A percentile compares a stretch with the other conserved stretches of the same genome.
Conservation (phyloP, 108 stramenopile species). For the Nannochloropsis gaditana region DNA sequence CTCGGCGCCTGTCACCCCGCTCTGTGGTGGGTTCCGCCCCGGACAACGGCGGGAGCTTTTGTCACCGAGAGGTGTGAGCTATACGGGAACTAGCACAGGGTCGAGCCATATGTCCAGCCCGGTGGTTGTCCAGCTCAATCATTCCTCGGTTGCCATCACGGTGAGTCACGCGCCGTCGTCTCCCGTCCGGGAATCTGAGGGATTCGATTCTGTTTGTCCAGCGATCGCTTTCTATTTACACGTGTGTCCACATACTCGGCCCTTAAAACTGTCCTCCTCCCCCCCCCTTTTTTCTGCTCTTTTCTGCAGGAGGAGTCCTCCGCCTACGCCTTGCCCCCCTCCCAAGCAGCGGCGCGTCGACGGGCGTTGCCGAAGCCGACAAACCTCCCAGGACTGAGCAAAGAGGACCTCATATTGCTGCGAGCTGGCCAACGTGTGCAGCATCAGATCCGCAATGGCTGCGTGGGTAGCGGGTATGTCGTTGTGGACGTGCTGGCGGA, state of each 20-base stretch:
- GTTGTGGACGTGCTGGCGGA: constrained; percentile 50
- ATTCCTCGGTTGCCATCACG: background rate
- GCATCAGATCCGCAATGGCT: constrained; percentile 47
- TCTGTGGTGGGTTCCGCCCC: background rate
- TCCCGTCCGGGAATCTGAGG: too few relatives aligned
- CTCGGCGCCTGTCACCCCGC: background rate
- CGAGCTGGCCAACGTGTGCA: constrained; percentile 51
- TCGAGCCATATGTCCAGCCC: background rate
- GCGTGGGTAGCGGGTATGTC: constrained; percentile 44
- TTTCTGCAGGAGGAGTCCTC: background rate
- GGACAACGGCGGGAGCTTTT: background rate
- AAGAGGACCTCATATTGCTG: constrained; percentile 39
- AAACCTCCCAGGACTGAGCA: constrained; percentile 29
- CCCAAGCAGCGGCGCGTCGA: constrained; percentile 10
- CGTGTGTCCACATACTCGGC: too few relatives aligned
- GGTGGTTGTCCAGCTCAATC: background rate
- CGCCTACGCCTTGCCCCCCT: background rate
- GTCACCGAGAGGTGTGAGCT: background rate
- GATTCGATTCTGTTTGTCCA: too few relatives aligned
- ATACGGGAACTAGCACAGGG: background rate
- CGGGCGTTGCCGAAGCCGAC: constrained; percentile 20
- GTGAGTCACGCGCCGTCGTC: background rate
- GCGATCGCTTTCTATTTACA: too few relatives aligned
- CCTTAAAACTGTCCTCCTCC: too few relatives aligned
- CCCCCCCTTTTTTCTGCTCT: background rate